These are phyloP conservation scores for Orbilia oligospora DNA, from an alignment of 2,329 filamentous ascomycete species.

Conservation along the genomic window DNA sequence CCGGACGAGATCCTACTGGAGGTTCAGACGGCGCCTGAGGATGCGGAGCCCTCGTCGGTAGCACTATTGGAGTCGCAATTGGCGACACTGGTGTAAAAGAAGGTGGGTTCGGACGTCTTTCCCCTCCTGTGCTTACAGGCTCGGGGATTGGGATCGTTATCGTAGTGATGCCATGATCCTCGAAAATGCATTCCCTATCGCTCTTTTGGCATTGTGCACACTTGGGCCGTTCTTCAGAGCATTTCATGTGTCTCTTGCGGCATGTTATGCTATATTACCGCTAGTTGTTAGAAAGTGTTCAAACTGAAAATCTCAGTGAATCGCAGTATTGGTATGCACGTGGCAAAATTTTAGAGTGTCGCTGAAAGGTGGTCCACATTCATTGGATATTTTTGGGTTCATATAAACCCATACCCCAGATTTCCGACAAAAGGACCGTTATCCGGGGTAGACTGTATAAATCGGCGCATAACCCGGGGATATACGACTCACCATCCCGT, in stretches of 20 bases:
- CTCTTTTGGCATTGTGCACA: constrained; percentile 69
- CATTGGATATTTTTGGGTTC: constrained; percentile 21
- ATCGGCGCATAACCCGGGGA: constrained; percentile 14
- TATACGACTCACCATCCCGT: constrained; percentile 67
- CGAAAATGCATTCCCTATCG: constrained; percentile 68
- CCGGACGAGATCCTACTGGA: constrained; percentile 49
- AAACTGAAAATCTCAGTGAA: neutral
- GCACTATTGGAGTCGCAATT: constrained; percentile 23
- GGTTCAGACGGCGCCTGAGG: constrained; percentile 27
- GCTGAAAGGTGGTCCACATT: constrained; percentile 1
- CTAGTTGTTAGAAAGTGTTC: constrained; percentile 15
- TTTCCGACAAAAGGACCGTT: constrained; percentile 1
- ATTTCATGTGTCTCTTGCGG: constrained; percentile 71
- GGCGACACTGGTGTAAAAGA: constrained; percentile 52
- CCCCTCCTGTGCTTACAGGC: constrained; percentile 5
- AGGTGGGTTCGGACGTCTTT: constrained; percentile 13
- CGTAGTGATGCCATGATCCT: constrained; percentile 19
- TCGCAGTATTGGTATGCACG: neutral
- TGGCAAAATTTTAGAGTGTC: neutral
- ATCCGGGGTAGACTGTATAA: constrained; percentile 29
- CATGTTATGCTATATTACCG: constrained; percentile 67
- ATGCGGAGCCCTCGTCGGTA: constrained; percentile 28
- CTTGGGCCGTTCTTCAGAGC: constrained; percentile 69
- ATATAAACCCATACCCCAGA: constrained; percentile 38
- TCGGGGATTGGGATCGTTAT: constrained; percentile 13